Base-by-base conservation (phyloP, 768 basidiomycete genomes). In the Mycena filopes region DNA sequence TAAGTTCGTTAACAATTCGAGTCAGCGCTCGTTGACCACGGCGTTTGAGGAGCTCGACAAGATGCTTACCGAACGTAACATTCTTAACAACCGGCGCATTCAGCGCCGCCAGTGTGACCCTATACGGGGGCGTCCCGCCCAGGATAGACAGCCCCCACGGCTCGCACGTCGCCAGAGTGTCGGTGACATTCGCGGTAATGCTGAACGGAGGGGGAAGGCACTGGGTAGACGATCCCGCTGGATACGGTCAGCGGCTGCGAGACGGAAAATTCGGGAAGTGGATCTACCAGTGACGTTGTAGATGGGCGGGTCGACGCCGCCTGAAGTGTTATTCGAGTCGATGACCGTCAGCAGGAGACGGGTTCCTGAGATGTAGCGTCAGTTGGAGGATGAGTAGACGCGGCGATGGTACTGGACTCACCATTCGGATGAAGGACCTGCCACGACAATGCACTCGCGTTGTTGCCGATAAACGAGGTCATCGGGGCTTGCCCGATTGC, bases 381-480 rank as follows among this genome's bases (percentile, higher is more conserved):
- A n/a, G n/a, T n/a, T n/a, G n/a, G n/a, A n/a, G n/a, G n/a, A n/a
- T n/a, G n/a, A n/a, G n/a, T n/a, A n/a, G n/a, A n/a, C n/a, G n/a
- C n/a, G n/a, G n/a, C n/a, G n/a, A n/a, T n/a, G n/a, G n/a, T n/a
- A n/a, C n/a, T 53, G 29, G 25, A 72, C 81, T 53, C 62, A 85
- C 86, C 83, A 61, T 72, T 66, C 50, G 74, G 76, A 71, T 82
- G 76, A n/a, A 70, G 76, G 4, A 79, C 74, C 16, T 75, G 74
- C 81, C 83, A 87, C 13, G 63, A 61, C 12, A 82, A 67, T 31
- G 76, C 73, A 26, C 63, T 67, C 0, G 75, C 71, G 31, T 79
- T 73, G 3, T 68, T 65, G 15, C 82, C 85, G 21, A 83, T 66
- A 41, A 76, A 58, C 2, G 73, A 73, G 12, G 77, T 78, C 10